Base-by-base conservation (phyloP, 495 filamentous ascomycete species). In the Xylaria longipes region DNA sequence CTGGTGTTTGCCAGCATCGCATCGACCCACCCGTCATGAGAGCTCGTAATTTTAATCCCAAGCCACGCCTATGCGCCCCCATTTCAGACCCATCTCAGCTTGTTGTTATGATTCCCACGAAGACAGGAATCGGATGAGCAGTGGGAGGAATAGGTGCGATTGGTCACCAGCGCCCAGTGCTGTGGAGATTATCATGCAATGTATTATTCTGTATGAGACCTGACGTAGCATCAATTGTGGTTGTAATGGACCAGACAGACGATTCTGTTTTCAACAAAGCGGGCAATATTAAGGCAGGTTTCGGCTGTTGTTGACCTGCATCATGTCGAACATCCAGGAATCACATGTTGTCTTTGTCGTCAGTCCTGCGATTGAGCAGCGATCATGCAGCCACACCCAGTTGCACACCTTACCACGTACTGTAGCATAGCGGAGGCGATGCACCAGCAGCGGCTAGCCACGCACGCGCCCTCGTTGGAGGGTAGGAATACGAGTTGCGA, bases 1-100 rank as follows among this genome's bases (percentile, higher is more conserved):
- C 61, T 52, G 25, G 15, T 25, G n/a, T 61, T 39, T 37, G 58
- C 58, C 58, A 61, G 37, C 60, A 63, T 63, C 37, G 5, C 35
- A 63, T 63, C 37, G 58, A 27, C 58, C 58, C 58, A 62, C 58
- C 58, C 29, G 31, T 39, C 64, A 66, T 66, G 29, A 50, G 22
- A 56, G 33, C 48, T 67, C 65, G 65, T 67, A 54, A 67, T 67
- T 67, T 67, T 41, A 67, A 54, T 67, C 25, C 45, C 48, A 67
- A 67, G 65, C 48, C 65, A 67, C 48, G 65, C n/a, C 31, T 56
- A 67, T 67, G 65, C 65, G 48, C 46, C 65, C 63, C 65, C 48
- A 67, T 67, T 67, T 67, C 65, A 67, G 65, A n/a, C n/a, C n/a
- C n/a, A n/a, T n/a, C n/a, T n/a, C n/a, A n/a, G n/a, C n/a, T 48